Percentiles rank a stretch among this genome's conserved stretches.
Evolutionary conservation across 1,284 basidiomycete species (phyloP).

Genomic region (Ceratobasidium sp.): DNA sequence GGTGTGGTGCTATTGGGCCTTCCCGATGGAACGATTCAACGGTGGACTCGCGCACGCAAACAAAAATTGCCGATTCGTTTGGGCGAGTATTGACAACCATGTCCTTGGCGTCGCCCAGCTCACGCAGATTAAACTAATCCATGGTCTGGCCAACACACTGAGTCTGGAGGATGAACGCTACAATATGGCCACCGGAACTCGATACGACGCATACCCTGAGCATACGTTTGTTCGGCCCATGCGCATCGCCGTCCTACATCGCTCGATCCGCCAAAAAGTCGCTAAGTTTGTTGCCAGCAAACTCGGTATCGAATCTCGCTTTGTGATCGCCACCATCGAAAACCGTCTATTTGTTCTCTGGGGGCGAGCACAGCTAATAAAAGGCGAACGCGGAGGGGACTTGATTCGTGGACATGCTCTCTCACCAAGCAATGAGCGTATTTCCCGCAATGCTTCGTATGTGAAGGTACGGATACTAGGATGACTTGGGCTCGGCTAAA

Average conservation of each 20-base stretch:
- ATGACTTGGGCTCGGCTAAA: not conserved
- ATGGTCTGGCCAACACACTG: slow-evolving; percentile 35
- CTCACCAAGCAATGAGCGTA: not conserved
- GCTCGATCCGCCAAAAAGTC: slow-evolving; percentile 37
- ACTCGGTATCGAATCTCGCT: not conserved
- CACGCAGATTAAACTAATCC: slow-evolving; percentile 10
- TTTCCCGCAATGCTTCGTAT: slow-evolving; percentile 1
- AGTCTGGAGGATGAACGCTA: slow-evolving; percentile 15
- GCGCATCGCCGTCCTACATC: slow-evolving; percentile 36
- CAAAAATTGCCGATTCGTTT: not conserved
- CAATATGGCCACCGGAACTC: slow-evolving; percentile 10
- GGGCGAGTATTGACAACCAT: not conserved
- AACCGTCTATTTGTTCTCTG: not conserved
- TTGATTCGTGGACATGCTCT: not conserved
- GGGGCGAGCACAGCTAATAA: slow-evolving; percentile 7
- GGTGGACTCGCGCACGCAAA: slow-evolving; percentile 10
- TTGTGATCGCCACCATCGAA: not conserved
- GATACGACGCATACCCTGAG: not conserved
- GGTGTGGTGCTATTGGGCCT: slow-evolving; percentile 35
- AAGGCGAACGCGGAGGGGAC: not conserved
- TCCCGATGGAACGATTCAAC: slow-evolving; percentile 37
- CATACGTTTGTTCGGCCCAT: slow-evolving; percentile 1
- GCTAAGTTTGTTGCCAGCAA: not conserved
- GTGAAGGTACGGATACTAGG: slow-evolving; percentile 3
- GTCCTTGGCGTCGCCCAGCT: slow-evolving; percentile 10